Conservation (phyloP, 2,329 filamentous ascomycete genomes). For the Alternaria triticimaculans region DNA sequence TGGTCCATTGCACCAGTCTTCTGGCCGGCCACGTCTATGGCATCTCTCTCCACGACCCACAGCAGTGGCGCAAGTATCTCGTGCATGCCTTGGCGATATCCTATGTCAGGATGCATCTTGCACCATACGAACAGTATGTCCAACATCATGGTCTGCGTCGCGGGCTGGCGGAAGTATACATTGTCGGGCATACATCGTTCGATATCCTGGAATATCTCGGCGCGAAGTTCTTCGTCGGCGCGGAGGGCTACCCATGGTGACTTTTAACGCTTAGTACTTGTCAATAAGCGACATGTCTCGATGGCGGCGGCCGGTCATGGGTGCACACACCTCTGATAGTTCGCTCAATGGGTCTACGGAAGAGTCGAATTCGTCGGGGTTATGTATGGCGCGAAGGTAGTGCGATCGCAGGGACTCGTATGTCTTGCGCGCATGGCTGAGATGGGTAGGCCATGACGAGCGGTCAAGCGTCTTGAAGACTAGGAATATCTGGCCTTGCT, state of each 20-base stretch:
- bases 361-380: slow-evolving; percentile 80
- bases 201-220: slow-evolving; percentile 94
- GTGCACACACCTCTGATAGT: slow-evolving; percentile 66
- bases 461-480: slow-evolving; percentile 73
- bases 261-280: slow-evolving; percentile 63
- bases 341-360: slow-evolving; percentile 85
- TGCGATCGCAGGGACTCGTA: slow-evolving; percentile 76
- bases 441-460: slow-evolving; percentile 70
- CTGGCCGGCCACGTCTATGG: slow-evolving; percentile 61
- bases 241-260: slow-evolving; percentile 91
- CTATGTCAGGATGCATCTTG: slow-evolving; percentile 84
- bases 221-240: slow-evolving; percentile 80
- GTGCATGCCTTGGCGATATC: slow-evolving; percentile 99
- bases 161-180: slow-evolving; percentile 81
- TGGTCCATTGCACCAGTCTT: slow-evolving; percentile 31
- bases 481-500: slow-evolving; percentile 70
- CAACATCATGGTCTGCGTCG: slow-evolving; percentile 79
- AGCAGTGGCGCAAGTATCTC: slow-evolving; percentile 90
- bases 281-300: slow-evolving; percentile 47
- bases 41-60: slow-evolving; percentile 83
- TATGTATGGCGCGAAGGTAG: slow-evolving; percentile 80
- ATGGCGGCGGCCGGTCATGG: slow-evolving; percentile 20
- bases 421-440: slow-evolving; percentile 73
- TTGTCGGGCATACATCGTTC: slow-evolving; percentile 90
- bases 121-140: slow-evolving; percentile 95